Base-by-base conservation (phyloP, 1,284 basidiomycete genomes). In the Puccinia triticina region DNA sequence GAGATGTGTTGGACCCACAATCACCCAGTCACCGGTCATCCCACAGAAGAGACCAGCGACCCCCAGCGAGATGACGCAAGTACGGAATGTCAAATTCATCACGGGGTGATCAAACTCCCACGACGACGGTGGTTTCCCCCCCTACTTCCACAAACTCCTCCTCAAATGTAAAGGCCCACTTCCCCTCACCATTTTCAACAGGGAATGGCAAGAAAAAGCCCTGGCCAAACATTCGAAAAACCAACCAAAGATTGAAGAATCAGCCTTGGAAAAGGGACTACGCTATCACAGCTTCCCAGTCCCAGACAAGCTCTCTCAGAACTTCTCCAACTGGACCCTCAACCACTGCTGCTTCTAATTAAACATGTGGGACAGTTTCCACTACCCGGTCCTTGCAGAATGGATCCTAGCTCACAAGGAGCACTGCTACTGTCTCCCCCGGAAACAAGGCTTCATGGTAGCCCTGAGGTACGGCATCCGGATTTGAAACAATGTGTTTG, bases 91-190 rank as follows among this genome's bases (percentile, higher is more conserved):
- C 43, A 46, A 11, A 23, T n/a, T n/a, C n/a, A n/a, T n/a, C n/a
- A n/a, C n/a, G n/a, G n/a, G n/a, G n/a, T n/a, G n/a, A n/a, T n/a
- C 43, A 1, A 73, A 46, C 37, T 18, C 34, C 8, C 71, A 73
- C 43, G 43, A 46, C 26, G 5, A 73, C 26, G 43, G 29, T 10
- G 71, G 71, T 29, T 32, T 73, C 2, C 12, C 71, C 8, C 14
- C 46, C 4, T 73, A 50, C 26, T 74, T 74, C n/a, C 23, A 74
- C 16, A 55, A 74, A 26, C 55, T 55, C n/a, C n/a, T n/a, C n/a
- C n/a, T n/a, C n/a, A n/a, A n/a, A n/a, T n/a, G n/a, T n/a, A n/a
- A n/a, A n/a, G n/a, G n/a, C n/a, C n/a, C n/a, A n/a, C n/a, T n/a
- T n/a, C n/a, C n/a, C n/a, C n/a, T n/a, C n/a, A n/a, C n/a, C n/a